Evolutionary conservation across 176 grass and related monocot genomes (phyloP), one percentile per base, ranked within the genome.

Genomic region (Aegilops bicornis): DNA sequence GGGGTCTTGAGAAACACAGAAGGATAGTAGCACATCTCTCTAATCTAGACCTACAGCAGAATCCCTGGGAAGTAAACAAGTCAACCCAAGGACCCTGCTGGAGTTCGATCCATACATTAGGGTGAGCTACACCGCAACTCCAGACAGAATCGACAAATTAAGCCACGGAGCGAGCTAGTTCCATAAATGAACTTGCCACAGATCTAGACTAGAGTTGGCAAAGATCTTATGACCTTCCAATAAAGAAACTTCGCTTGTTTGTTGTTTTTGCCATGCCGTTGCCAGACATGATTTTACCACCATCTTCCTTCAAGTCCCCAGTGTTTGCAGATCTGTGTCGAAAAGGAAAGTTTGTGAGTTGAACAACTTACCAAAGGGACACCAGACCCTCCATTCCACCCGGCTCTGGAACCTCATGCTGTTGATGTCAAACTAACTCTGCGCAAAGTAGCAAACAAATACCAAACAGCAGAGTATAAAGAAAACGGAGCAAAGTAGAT

Each of bases 351-450:
- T 69, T 80, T 77, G 67, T 86, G 78, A 92, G 87, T 86, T 22
- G 66, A 82, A 69, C 64, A 86, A 92, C 86, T 88, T 92, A 92
- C 80, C 86, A 81, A 78, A 79, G n/a, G 75, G 78, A 86, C 73
- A 65, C 32, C 66, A 60, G 65, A 73, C 67, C 64, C 33, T 47
- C 82, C 77, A 87, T 62, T 84, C 83, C 16, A 1, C 62, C 76
- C 80, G 3, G 14, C 39, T 62, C 79, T 66, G 60, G 69, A 88
- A 40, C 59, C 84, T 92, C 85, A 94, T 19, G 92, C 83, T 56
- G 88, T 91, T 73, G 87, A 90, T 78, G 87, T 80, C 82, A 92
- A 68, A 90, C 92, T 90, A 84, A 91, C 80, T 87, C 97, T 99
- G 88, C 74, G 93, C 81, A 70, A 77, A 79, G 42, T 80, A 87